Base-by-base conservation (phyloP, 176 grass and related monocot species). In the Triticum urartu region DNA sequence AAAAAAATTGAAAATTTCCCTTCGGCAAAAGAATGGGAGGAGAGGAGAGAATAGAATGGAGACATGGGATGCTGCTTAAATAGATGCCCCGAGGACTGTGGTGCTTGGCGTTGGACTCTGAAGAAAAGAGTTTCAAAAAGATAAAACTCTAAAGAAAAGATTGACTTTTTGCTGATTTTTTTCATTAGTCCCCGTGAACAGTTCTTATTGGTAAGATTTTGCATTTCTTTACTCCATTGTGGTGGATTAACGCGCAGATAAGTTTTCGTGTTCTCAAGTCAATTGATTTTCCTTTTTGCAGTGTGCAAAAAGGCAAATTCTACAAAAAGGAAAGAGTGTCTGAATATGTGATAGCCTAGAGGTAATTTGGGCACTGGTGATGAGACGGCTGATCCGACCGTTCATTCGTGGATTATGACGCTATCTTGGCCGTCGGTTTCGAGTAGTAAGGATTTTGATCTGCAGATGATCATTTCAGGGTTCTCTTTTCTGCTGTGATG, bases 161-260 rank as follows among this genome's bases (percentile, higher is more conserved):
- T 83, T 79, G 89, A 90, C 89, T 68, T 90, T 72, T 83, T 65
- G 43, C 11, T 10, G 1, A 62, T 48, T 3, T 81, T 34, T 77
- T 39, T 48, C 17, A 76, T 32, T 52, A 50, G 72, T 30, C 28
- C 52, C 0, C 72, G 9, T 76, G 24, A 76, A 5, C 43, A 75
- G 5, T 20, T 75, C 47, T 50, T 76, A 45, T 76, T 32, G 45
- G 24, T 76, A 25, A 20, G 4, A 52, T 11, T 10, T 76, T 20
- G 28, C 5, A 3, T 76, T 9, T 26, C 7, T 52, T 32, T 76
- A 76, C 72, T 5, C 48, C 1, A 18, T 52, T 26, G 2, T 10
- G 6, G 28, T 20, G 45, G 52, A 52, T 0, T 75, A 32, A 76
- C 72, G 14, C 25, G 45, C 43, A 76, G 32, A 76, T 47, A 76